These are phyloP conservation scores for Dendryphion nanum DNA, from an alignment of 2,329 filamentous ascomycete genomes.

Conservation along the genomic window DNA sequence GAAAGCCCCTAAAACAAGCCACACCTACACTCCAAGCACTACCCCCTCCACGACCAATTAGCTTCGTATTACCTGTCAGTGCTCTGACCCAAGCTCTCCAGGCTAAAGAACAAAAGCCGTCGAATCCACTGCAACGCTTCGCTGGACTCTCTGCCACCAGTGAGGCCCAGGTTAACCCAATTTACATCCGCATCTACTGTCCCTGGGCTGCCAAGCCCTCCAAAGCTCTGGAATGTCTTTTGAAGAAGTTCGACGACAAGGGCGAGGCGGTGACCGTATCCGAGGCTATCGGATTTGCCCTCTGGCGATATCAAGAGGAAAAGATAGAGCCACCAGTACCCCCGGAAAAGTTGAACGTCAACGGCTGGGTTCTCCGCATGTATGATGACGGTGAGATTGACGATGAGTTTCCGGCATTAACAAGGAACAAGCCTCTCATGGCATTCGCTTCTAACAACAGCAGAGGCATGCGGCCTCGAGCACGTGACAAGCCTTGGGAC, in stretches of 20 bases:
- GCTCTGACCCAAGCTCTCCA: slow-evolving; percentile 70
- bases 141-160: slow-evolving; percentile 75
- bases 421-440: slow-evolving; percentile 69
- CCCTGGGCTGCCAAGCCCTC: slow-evolving; percentile 66
- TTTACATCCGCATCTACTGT: slow-evolving; percentile 74
- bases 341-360: slow-evolving; percentile 69
- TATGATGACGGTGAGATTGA: slow-evolving; percentile 83
- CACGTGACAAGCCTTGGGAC: slow-evolving; percentile 75
- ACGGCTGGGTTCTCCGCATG: slow-evolving; percentile 80
- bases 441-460: slow-evolving; percentile 80
- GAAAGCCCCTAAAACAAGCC: slow-evolving; percentile 55
- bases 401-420: slow-evolving; percentile 78
- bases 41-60: slow-evolving; percentile 71
- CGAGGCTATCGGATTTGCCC: slow-evolving; percentile 76
- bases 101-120: slow-evolving; percentile 67
- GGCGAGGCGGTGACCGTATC: slow-evolving; percentile 70
- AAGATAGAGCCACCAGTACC: slow-evolving; percentile 67
- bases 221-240: slow-evolving; percentile 69
- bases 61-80: slow-evolving; percentile 68
- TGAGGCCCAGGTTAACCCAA: slow-evolving; percentile 63
- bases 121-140: slow-evolving; percentile 73
- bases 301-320: slow-evolving; percentile 78
- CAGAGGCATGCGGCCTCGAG: slow-evolving; percentile 60
- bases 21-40: slow-evolving; percentile 60
- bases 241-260: slow-evolving; percentile 67